Conservation (phyloP, 177 flowering plant species). For the Vitis hybrid region DNA sequence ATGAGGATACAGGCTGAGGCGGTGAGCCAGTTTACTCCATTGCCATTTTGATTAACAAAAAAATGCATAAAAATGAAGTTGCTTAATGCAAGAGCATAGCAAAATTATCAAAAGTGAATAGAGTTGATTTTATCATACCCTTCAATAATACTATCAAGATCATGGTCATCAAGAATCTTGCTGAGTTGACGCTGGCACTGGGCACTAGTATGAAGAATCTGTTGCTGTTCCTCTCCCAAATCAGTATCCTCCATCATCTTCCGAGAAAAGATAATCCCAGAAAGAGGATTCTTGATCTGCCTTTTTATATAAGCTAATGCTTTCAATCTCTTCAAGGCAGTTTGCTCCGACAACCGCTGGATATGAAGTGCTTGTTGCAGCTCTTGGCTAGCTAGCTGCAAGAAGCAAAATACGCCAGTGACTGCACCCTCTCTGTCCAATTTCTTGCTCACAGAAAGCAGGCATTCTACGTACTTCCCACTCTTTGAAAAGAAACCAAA, state of each 20-base stretch:
- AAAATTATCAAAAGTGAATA: neutral
- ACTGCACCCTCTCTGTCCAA: conserved; percentile 67
- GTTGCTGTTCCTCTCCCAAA: conserved; percentile 73
- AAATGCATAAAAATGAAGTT: neutral
- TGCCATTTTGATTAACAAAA: neutral
- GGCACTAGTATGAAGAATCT: conserved; percentile 61
- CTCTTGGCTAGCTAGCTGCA: conserved; percentile 94
- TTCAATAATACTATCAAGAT: conserved; percentile 83
- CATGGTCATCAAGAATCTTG: conserved; percentile 85
- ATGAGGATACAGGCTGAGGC: too few relatives aligned
- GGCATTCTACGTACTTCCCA: conserved; percentile 82
- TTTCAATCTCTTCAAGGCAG: conserved; percentile 76
- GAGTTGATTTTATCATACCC: conserved; percentile 56
- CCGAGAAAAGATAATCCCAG: conserved; percentile 79
- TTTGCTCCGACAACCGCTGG: conserved; percentile 79
- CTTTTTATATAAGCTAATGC: conserved; percentile 75
- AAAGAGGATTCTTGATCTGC: conserved; percentile 82
- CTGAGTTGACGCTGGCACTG: conserved; percentile 86
- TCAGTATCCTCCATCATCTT: conserved; percentile 80
- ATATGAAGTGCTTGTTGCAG: conserved; percentile 92
- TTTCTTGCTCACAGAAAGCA: conserved; percentile 81
- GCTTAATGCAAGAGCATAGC: neutral
- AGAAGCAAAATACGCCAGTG: conserved; percentile 91
- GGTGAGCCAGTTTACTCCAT: too few relatives aligned
- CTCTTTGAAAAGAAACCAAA: conserved; percentile 71